Base-by-base conservation (phyloP, 2,329 filamentous ascomycete species). In the Mycosphaerella arachidis region DNA sequence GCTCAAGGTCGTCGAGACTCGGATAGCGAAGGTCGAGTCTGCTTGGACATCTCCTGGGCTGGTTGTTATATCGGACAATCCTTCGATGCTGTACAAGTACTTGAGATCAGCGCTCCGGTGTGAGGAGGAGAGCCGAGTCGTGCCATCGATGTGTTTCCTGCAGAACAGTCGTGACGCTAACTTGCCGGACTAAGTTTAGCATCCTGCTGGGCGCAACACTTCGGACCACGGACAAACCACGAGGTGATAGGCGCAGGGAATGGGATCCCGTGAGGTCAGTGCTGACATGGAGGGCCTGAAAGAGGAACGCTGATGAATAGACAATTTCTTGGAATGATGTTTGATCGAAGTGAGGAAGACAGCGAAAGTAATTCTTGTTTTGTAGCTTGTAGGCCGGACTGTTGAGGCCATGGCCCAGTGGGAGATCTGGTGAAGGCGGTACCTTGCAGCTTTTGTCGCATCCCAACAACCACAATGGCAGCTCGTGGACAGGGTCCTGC, bases 391-490 rank as follows among this genome's bases (percentile, higher is more conserved):
- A 16, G 7, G 20, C 46, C 6, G 12, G 24, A 27, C 13, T n/a
- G 46, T 50, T 50, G 46, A 29, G 46, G 10, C 29, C 18, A 48
- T 8, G 20, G 46, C 18, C 8, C 29, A 9, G 9, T 29, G 29
- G 20, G 6, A 12, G 43, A 24, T 29, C 20, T 50, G 46, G 20
- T 29, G 46, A 30, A 27, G 13, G 46, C 46, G 46, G 29, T 52
- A 52, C 50, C 50, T 52, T 52, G 50, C 50, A 52, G 50, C 58
- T 62, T 61, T 56, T 33, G 40, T 48, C 55, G 35, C 53, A 18
- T 62, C 62, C 58, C 61, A 61, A 63, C 61, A 51, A 51, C 48
- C 27, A 52, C 30, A 33, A 50, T 50, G 46, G 46, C 46, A 35
- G 54, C 46, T 40, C 40, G 50, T 58, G 30, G 63, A 45, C 55